These are phyloP conservation scores for Fusarium setosum DNA, from an alignment of 2,329 filamentous ascomycete species.

Conservation along the genomic window DNA sequence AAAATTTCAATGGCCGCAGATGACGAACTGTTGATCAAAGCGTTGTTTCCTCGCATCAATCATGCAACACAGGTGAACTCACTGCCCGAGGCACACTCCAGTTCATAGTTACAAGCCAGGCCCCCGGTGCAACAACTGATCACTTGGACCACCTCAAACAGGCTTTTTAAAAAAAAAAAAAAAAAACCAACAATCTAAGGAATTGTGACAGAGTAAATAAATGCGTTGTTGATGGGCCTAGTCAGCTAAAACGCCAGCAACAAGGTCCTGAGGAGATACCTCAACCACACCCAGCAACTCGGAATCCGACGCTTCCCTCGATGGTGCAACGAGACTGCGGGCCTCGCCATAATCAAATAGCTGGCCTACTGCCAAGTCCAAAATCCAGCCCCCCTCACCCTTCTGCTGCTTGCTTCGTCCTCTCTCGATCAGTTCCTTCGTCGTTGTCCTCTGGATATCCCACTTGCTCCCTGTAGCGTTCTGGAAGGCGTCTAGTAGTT, in stretches of 20 bases:
- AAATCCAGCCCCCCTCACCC: slow-evolving; percentile 14
- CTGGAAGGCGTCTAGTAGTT: slow-evolving; percentile 16
- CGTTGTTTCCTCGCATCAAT: background rate
- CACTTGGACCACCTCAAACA: background rate
- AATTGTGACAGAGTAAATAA: too few relatives aligned
- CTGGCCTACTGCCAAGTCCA: slow-evolving; percentile 28
- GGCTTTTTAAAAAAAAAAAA: too few relatives aligned
- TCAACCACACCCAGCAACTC: slow-evolving; percentile 1
- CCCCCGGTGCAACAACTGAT: background rate
- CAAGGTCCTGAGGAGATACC: slow-evolving; percentile 3
- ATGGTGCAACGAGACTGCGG: slow-evolving; percentile 9
- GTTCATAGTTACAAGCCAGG: background rate
- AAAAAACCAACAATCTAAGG: too few relatives aligned
- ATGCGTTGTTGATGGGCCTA: too few relatives aligned
- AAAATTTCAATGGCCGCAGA: background rate
- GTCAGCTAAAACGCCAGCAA: slow-evolving; percentile 4
- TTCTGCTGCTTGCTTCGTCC: slow-evolving; percentile 14
- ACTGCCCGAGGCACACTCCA: too few relatives aligned
- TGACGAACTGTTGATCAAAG: background rate
- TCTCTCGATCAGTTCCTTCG: slow-evolving; percentile 9
- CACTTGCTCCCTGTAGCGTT: slow-evolving; percentile 2
- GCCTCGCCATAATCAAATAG: slow-evolving; percentile 10
- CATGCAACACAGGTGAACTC: too few relatives aligned
- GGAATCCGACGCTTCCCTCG: slow-evolving; percentile 26
- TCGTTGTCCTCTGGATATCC: slow-evolving; percentile 4